These are phyloP conservation scores for Pestalotiopsis sp. DNA, from an alignment of 2,329 filamentous ascomycete species.

Conservation along the genomic window DNA sequence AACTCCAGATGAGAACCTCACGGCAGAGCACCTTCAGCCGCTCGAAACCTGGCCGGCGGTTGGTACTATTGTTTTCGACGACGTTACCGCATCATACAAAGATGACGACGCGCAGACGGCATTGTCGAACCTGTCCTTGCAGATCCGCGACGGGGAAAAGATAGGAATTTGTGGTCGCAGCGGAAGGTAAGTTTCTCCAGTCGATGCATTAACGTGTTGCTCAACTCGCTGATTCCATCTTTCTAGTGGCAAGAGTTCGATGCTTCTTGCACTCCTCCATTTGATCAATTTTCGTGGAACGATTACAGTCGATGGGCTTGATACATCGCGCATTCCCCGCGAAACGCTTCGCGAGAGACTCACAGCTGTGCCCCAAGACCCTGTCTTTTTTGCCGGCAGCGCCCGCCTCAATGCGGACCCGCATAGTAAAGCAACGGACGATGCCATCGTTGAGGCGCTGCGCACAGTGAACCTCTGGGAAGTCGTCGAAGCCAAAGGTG, in stretches of 20 bases:
- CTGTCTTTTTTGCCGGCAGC: conserved; percentile 47
- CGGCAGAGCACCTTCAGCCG: not conserved
- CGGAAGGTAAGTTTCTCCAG: conserved; percentile 21
- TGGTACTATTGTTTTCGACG: not conserved
- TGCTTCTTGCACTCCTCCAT: conserved; percentile 39
- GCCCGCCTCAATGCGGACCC: conserved; percentile 53
- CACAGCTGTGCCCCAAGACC: conserved; percentile 50
- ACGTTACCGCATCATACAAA: conserved; percentile 2
- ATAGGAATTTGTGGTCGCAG: conserved; percentile 38
- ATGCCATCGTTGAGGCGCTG: conserved; percentile 43
- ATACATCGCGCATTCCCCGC: conserved; percentile 27
- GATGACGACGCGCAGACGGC: not conserved
- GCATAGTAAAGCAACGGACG: conserved; percentile 34
- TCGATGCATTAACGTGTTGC: not conserved
- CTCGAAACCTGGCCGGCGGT: not conserved
- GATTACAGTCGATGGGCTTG: conserved; percentile 45
- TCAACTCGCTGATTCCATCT: not conserved
- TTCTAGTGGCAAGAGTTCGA: conserved; percentile 44
- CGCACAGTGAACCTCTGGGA: conserved; percentile 46
- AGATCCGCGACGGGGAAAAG: conserved; percentile 31
- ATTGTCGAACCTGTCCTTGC: conserved; percentile 18
- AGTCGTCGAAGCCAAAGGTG: conserved; percentile 37
- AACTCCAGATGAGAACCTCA: conserved; percentile 5
- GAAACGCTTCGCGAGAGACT: conserved; percentile 30
- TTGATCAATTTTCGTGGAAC: conserved; percentile 33